Evolutionary conservation across 768 basidiomycete species (phyloP).

Genomic region (Boletus vinaceobasis): DNA sequence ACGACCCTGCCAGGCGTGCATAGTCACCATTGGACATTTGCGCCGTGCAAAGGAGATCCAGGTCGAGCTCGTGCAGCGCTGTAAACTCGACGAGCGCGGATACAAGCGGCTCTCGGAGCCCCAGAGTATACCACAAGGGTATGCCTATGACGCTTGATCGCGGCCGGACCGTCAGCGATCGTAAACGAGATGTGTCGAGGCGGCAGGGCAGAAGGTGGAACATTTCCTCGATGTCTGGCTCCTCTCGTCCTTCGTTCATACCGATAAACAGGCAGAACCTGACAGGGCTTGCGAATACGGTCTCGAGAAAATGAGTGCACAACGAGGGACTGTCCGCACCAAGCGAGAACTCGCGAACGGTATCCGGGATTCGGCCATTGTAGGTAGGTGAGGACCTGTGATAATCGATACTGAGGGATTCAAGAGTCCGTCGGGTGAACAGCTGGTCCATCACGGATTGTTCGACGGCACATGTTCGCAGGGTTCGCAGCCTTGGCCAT

Average conservation of each 20-base stretch:
- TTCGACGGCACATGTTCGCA: constrained; percentile 11
- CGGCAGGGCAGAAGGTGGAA: constrained; percentile 9
- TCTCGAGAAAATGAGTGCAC: constrained; percentile 10
- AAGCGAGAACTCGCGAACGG: constrained; percentile 14
- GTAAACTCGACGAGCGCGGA: constrained; percentile 12
- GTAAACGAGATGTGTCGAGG: constrained; percentile 10
- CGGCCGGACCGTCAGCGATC: constrained; percentile 3
- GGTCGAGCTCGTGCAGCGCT: constrained; percentile 11
- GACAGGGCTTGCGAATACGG: constrained; percentile 10
- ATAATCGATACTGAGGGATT: constrained; percentile 13
- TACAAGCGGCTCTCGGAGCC: constrained; percentile 1
- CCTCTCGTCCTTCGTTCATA: constrained; percentile 1
- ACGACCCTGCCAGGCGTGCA: constrained; percentile 7
- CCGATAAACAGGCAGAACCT: constrained; percentile 6
- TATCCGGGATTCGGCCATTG: constrained; percentile 9
- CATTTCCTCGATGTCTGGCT: not conserved
- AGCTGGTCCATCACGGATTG: constrained; percentile 16
- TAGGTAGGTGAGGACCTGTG: constrained; percentile 6
- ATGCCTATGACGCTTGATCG: not conserved
- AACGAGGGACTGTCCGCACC: not conserved
- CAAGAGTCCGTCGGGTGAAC: not conserved
- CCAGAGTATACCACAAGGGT: not conserved
- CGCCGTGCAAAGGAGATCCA: constrained; percentile 15
- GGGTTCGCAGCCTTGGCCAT: constrained; percentile 10
- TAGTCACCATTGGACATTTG: constrained; percentile 10